These are phyloP conservation scores for Serendipita sp. DNA, from an alignment of 768 basidiomycete species.

Conservation along the genomic window DNA sequence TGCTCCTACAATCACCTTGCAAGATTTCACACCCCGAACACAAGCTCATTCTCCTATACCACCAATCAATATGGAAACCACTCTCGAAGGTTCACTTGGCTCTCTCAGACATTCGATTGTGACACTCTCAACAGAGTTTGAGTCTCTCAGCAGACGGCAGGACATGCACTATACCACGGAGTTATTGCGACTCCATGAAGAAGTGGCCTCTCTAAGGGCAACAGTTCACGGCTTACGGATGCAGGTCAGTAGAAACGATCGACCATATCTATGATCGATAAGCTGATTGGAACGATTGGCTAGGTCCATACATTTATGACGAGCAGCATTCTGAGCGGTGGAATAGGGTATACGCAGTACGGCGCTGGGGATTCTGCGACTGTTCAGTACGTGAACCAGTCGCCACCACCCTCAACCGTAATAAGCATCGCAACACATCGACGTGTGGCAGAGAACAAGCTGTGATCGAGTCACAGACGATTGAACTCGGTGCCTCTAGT, in stretches of 20 bases:
- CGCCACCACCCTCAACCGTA: not conserved
- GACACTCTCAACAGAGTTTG: constrained; percentile 40
- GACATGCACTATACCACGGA: constrained; percentile 58
- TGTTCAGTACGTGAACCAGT: constrained; percentile 7
- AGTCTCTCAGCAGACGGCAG: constrained; percentile 41
- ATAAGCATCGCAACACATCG: constrained; percentile 4
- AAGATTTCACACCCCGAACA: constrained; percentile 6
- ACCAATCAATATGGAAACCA: constrained; percentile 44
- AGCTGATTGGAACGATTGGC: not conserved
- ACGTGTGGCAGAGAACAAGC: constrained; percentile 8
- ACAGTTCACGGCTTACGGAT: constrained; percentile 61
- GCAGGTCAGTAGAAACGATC: constrained; percentile 34
- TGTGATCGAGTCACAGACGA: not conserved
- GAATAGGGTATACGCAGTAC: constrained; percentile 28
- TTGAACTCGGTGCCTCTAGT: too few relatives aligned
- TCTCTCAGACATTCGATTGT: constrained; percentile 45
- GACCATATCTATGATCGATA: not conserved
- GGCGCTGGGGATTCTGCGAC: constrained; percentile 13
- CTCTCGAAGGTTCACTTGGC: constrained; percentile 43
- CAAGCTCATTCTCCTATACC: constrained; percentile 11
- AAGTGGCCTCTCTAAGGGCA: constrained; percentile 49
- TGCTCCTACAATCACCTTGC: constrained; percentile 8
- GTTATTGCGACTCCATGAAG: constrained; percentile 52
- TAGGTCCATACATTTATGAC: constrained; percentile 7
- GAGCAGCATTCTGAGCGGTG: not conserved